These are phyloP conservation scores for Colletotrichum siamense DNA, from an alignment of 2,329 filamentous ascomycete genomes.

Conservation along the genomic window DNA sequence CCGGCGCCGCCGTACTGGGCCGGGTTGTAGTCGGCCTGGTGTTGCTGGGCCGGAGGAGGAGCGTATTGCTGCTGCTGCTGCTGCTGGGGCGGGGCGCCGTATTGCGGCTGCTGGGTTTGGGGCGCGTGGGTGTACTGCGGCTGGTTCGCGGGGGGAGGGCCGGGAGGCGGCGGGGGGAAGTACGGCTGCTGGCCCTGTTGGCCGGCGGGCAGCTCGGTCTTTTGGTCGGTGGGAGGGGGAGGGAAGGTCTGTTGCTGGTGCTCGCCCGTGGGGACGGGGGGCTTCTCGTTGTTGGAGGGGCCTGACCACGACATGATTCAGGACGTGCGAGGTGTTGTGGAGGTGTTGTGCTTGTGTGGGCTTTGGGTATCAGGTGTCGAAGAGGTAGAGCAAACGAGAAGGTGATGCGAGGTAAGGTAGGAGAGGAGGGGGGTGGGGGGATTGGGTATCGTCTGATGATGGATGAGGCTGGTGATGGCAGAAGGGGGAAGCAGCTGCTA, in stretches of 20 bases:
- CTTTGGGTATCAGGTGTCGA: not conserved
- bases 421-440: not conserved
- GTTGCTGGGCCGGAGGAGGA: not conserved
- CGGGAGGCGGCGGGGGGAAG: constrained; percentile 22
- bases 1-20: constrained; percentile 16
- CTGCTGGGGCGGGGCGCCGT: not conserved
- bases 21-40: constrained; percentile 16
- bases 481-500: not conserved
- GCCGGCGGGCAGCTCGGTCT: constrained; percentile 4
- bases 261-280: constrained; percentile 14
- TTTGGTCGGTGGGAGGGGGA: not conserved
- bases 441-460: not conserved
- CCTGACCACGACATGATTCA: constrained; percentile 13
- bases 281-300: constrained; percentile 18
- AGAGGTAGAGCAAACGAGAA: not conserved
- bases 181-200: not conserved
- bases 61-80: not conserved
- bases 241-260: not conserved
- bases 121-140: constrained; percentile 11
- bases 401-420: not conserved
- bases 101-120: not conserved
- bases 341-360: not conserved
- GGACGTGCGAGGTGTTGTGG: not conserved
- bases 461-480: not conserved
- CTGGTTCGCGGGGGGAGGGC: constrained; percentile 14